Evolutionary conservation across 2,329 filamentous ascomycete species (phyloP).

Genomic region (Neonectria ditissima): DNA sequence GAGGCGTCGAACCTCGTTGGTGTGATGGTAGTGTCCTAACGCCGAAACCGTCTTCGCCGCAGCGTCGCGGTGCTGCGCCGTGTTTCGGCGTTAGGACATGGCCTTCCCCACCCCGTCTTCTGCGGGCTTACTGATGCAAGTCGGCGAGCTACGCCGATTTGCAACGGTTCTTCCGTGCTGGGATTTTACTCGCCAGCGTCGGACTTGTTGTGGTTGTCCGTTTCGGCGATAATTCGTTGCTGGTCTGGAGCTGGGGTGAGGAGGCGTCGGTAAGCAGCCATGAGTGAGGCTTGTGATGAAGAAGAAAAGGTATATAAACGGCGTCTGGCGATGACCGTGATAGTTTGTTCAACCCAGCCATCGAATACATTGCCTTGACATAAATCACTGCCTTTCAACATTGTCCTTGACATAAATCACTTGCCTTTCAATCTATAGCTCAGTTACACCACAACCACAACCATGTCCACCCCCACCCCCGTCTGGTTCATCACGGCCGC

Average conservation of each 20-base stretch:
- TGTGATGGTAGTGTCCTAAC: constrained; percentile 1
- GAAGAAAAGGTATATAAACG: background rate
- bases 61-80: constrained; percentile 1
- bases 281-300: background rate
- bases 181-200: constrained; percentile 29
- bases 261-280: background rate
- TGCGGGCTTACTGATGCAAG: background rate
- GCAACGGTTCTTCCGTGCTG: background rate
- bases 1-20: background rate
- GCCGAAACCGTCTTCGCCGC: background rate
- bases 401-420: too few relatives aligned
- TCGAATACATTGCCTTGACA: background rate
- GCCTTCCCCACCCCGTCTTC: background rate
- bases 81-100: constrained; percentile 10
- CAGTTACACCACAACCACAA: background rate
- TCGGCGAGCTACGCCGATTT: background rate
- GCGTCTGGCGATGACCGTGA: background rate
- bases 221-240: constrained; percentile 32
- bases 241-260: background rate
- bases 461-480: constrained; percentile 37
- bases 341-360: background rate
- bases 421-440: too few relatives aligned
- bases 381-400: too few relatives aligned
- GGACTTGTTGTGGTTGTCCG: background rate
- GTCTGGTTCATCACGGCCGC: constrained; percentile 67